Evolutionary conservation across 2,329 filamentous ascomycete species (phyloP), one percentile per base, ranked within the genome.

Genomic region (Ophidiomyces ophidiicola): DNA sequence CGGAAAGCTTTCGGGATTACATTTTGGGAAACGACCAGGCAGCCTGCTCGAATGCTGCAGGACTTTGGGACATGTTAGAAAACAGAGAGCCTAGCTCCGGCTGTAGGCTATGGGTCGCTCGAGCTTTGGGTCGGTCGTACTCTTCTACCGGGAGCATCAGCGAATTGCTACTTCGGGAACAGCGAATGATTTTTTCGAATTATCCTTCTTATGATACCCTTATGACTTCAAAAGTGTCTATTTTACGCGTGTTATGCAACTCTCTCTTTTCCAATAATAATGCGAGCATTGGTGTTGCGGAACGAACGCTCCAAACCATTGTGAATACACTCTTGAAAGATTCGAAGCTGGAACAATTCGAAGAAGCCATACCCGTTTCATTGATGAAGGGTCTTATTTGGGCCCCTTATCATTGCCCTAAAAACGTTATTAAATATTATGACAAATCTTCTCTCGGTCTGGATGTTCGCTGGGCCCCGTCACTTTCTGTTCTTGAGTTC

Each of bases 91-190:
- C 80, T 11, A 81, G 77, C 41, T 64, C 72, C 18, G 71, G 76
- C 11, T 94, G 90, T 55, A 64, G 85, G 1, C 65, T 82, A 1
- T 98, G 92, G 92, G 82, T 83, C 31, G 87, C 83, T 2, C 74
- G 80, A 46, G 80, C 87, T 2, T 68, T 96, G 31, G 90, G 92
- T 5, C 75, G 85, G 54, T 79, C 84, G 0, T 96, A 87, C 59
- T 78, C 80, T 26, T 73, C 82, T 11, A 82, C 77, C 19, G 86
- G 86, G 1, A 68, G 75, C 39, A 48, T 77, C 67, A 50, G 61
- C 58, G 46, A 68, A 59, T 50, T 59, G 62, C 39, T 69, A 61
- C 33, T 66, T 54, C 48, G 69, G 42, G 60, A 67, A 37, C 60
- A 64, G 31, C 36, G 39, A 20, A 34, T 43, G 6, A 31, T 26